A percentile compares a stretch with the other conserved stretches of the same genome.
phyloP scores from a whole-genome alignment of 2,329 filamentous ascomycete genomes.

The Neoascochyta sp. region DNA sequence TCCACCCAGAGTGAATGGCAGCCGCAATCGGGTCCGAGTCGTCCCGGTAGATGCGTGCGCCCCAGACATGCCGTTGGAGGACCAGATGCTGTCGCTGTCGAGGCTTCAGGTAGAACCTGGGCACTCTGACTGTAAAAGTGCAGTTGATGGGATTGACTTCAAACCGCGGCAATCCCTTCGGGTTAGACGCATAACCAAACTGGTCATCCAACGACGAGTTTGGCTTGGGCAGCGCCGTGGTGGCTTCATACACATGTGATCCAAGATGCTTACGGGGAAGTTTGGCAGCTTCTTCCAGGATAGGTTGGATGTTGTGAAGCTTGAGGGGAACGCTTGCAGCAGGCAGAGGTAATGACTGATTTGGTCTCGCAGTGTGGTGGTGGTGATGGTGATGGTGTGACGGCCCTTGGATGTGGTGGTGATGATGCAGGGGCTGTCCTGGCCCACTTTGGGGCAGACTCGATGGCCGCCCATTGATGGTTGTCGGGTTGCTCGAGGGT shows the following conservation, averaged over 20 bases:
- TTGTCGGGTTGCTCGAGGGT: constrained; percentile 13
- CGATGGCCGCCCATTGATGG: constrained; percentile 21
- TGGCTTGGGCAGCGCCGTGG: constrained; percentile 50
- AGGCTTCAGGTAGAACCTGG: constrained; percentile 69
- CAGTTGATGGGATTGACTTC: constrained; percentile 75
- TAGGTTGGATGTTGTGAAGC: constrained; percentile 52
- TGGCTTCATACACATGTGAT: constrained; percentile 74
- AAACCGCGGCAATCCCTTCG: constrained; percentile 72
- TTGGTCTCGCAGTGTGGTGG: constrained; percentile 26
- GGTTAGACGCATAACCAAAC: constrained; percentile 57
- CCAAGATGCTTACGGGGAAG: constrained; percentile 77
- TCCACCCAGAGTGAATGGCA: constrained; percentile 89
- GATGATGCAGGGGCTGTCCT: constrained; percentile 31
- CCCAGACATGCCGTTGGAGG: constrained; percentile 76
- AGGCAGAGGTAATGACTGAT: constrained; percentile 21
- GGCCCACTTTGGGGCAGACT: constrained; percentile 31
- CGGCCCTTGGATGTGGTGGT: constrained; percentile 40
- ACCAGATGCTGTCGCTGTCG: constrained; percentile 79
- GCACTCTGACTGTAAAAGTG: constrained; percentile 83
- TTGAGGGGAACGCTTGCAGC: constrained; percentile 60
- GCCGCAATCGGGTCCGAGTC: constrained; percentile 92
- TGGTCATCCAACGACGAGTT: constrained; percentile 48
- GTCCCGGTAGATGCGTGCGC: constrained; percentile 90
- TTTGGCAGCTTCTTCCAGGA: constrained; percentile 68
- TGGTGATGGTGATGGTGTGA: constrained; percentile 36